Base-by-base conservation (phyloP, 192 early-diverging fungal species). In the Coemansia sp. region DNA sequence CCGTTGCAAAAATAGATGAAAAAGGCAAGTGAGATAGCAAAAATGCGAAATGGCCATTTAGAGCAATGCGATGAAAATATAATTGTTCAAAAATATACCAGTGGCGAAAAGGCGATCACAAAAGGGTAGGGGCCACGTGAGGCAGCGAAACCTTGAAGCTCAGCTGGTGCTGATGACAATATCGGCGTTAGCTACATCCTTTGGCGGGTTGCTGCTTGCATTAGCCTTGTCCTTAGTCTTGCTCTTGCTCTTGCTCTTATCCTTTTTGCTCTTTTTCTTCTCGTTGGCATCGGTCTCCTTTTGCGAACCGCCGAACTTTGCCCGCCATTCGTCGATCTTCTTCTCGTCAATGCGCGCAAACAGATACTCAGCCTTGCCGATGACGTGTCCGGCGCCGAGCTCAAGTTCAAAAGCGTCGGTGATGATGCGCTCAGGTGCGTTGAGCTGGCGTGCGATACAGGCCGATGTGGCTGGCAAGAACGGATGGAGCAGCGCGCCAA, bases 401-500 rank as follows among this genome's bases (percentile, higher is more conserved):
- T 93, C 97, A 15, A 86, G 70, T 15, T 79, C 68, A 76, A 91
- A 96, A 8, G 78, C 75, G 40, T 94, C 92, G 31, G 93, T 86
- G 64, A 98, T 87, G 53, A 75, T 58, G 63, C 94, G 91, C 51
- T 75, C 66, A 15, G 93, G 94, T 0, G 89, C 85, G 58, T 96
- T 95, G 51, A 99, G 83, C 83, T 96, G 93, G 58, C 87, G 82
- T 8, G 81, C 75, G 58, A 99, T 97, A 59, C 77, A 81, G 30
- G 86, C 89, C 10, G 92, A 69, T 20, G 93, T 95, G 30, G 85
- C 83, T 25, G 97, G 97, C 89, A 99, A 94, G 85, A 88, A 98
- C 28, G 97, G 97, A 67, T 88, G 88, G 55, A 97, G 76, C 35
- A 99, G 51, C 6, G 92, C 88, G 42, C 92, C 87, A 35, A 99